These are phyloP conservation scores for Fusarium xylarioides DNA, from an alignment of 2,329 filamentous ascomycete species.

Conservation along the genomic window DNA sequence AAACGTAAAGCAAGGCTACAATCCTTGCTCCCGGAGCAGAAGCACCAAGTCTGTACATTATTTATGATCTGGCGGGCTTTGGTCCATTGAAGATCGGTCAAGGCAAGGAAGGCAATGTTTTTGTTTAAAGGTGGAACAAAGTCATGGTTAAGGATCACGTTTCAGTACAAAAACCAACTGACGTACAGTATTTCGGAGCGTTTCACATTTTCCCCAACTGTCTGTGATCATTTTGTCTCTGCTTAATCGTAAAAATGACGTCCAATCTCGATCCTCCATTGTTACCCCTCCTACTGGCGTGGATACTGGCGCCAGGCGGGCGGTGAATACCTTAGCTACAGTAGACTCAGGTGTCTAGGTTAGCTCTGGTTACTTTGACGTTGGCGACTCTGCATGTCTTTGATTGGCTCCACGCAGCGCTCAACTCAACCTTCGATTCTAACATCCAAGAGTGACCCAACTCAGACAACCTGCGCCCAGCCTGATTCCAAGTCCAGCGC, in stretches of 20 bases:
- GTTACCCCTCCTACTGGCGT: constrained; percentile 38
- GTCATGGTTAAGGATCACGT: neutral
- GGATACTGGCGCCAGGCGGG: constrained; percentile 26
- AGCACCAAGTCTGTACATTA: neutral
- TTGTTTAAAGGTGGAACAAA: constrained; percentile 13
- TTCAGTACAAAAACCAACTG: neutral
- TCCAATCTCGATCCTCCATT: neutral
- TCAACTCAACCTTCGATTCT: constrained; percentile 34
- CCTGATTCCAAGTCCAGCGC: constrained; percentile 24
- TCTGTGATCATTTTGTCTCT: neutral
- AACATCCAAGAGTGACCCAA: constrained; percentile 34
- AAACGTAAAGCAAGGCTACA: constrained; percentile 7
- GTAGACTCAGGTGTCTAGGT: constrained; percentile 22
- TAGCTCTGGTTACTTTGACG: constrained; percentile 34
- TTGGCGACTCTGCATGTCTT: constrained; percentile 29
- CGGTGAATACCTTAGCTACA: constrained; percentile 34
- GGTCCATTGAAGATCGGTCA: constrained; percentile 2
- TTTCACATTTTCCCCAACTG: neutral
- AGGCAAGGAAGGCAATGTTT: neutral
- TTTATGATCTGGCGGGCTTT: neutral
- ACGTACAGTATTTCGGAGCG: neutral
- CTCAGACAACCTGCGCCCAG: constrained; percentile 30
- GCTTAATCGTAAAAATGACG: constrained; percentile 5
- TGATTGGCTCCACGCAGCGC: constrained; percentile 41
- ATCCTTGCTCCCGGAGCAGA: constrained; percentile 22